A percentile compares a stretch with the other conserved stretches of the same genome.
Evolutionary conservation across 768 basidiomycete genomes (phyloP).

Genomic region (Lyophyllum decastes): DNA sequence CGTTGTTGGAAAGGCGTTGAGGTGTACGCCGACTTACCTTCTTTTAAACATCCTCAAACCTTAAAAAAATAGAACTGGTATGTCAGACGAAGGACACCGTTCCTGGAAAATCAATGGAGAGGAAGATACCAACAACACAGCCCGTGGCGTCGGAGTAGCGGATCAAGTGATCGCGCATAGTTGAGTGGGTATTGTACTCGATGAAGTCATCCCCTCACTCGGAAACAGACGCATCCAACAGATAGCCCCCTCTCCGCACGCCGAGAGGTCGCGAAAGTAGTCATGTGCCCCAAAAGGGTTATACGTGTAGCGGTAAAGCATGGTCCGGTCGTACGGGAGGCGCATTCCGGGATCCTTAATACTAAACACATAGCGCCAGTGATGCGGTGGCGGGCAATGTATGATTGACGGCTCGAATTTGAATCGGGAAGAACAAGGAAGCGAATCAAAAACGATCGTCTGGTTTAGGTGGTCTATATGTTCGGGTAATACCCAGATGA

Average conservation of each 20-base stretch:
- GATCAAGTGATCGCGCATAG: neutral
- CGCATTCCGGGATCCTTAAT: no score
- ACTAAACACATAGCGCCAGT: no score
- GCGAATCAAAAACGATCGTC: neutral
- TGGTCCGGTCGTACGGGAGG: no score
- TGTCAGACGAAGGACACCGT: neutral
- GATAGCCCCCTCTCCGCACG: no score
- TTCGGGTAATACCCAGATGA: neutral
- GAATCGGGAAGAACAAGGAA: neutral
- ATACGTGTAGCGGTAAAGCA: neutral
- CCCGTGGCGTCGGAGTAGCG: neutral
- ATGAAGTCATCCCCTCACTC: no score
- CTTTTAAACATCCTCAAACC: neutral
- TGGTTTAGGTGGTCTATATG: neutral
- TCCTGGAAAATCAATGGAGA: neutral
- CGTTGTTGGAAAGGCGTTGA: neutral
- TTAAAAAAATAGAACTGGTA: neutral
- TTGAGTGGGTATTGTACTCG: neutral
- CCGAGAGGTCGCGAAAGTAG: no score
- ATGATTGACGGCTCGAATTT: no score
- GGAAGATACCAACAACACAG: neutral
- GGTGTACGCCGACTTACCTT: neutral
- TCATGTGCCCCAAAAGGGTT: no score
- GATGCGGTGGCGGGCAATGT: no score
- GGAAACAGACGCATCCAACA: neutral